Evolutionary conservation across 2,329 filamentous ascomycete species (phyloP), one percentile per base, ranked within the genome.

Genomic region (Cladosporium austrohemisphaericum): DNA sequence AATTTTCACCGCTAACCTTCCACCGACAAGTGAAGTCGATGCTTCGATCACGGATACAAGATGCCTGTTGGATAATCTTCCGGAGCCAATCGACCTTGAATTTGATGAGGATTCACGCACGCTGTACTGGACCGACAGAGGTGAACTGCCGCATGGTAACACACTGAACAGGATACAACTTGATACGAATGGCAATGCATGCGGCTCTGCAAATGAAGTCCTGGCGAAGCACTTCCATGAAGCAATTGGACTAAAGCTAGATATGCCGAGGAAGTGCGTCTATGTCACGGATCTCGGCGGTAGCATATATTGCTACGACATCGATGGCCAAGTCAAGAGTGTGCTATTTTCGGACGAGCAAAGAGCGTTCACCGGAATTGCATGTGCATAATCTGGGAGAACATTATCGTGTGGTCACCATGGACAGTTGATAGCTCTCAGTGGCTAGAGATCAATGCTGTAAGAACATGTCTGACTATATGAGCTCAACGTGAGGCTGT

Each of bases 121-220:
- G 1, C 64, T 84, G 18, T 83, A 79, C 61, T 83, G 80, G 80
- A 81, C 80, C 0, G 81, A 83, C 54, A 68, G 80, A 0, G 81
- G 80, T 3, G 80, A 83, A 53, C 61, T 75, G 1, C 79, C 79
- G 0, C 59, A 63, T 7, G 80, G 80, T 0, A 37, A 47, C 13
- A 26, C 33, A 3, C 10, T 47, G 11, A 29, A 41, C 11, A 41
- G 26, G 10, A 23, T 13, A 10, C 26, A 29, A 16, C 25, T 41
- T 18, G 11, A 31, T n/a, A 14, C 16, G 6, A 18, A 41, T n/a
- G 38, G 38, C 5, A n/a, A 7, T 11, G n/a, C 20, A 4, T 20
- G 25, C 6, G 18, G 25, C 16, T 11, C 14, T n/a, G 25, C 3
- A 3, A 31, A 41, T 19, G n/a, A 47, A 13, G 44, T 67, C 11